Percentiles rank a stretch among this genome's conserved stretches.
phyloP scores from a whole-genome alignment of 139 green algal species.

The Klebsormidium nitens region DNA sequence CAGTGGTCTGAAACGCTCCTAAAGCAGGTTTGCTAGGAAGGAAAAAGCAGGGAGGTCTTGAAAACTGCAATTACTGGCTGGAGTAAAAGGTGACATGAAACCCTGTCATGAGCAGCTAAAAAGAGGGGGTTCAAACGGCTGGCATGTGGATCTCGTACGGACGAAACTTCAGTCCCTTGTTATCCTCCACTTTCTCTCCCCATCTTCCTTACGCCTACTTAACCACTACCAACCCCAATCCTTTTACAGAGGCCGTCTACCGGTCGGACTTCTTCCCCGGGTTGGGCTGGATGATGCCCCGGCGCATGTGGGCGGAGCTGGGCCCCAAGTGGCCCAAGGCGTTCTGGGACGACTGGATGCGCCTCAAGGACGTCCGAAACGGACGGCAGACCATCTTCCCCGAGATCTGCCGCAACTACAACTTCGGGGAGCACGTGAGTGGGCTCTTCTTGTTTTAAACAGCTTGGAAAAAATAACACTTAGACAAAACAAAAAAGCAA shows the following conservation, averaged over 20 bases:
- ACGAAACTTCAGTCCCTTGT: no score
- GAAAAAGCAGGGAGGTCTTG: no score
- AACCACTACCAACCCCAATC: not conserved
- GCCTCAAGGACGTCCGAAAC: constrained; percentile 16
- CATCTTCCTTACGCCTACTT: not conserved
- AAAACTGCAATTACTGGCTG: no score
- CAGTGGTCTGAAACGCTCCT: no score
- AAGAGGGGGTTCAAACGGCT: no score
- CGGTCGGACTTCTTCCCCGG: constrained; percentile 45
- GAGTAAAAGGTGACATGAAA: no score
- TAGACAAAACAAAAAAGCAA: no score
- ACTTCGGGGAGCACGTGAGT: constrained; percentile 38
- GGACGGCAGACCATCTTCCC: constrained; percentile 31
- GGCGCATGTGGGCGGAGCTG: constrained; percentile 33
- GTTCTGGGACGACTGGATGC: constrained; percentile 45
- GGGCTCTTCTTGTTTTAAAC: not conserved
- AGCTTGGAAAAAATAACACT: no score
- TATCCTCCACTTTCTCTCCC: not conserved
- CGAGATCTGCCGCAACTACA: constrained; percentile 43
- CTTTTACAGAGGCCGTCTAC: constrained; percentile 29
- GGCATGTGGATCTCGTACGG: no score
- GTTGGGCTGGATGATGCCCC: constrained; percentile 43
- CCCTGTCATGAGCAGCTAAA: no score
- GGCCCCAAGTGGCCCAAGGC: constrained; percentile 30
- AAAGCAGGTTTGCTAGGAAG: no score